Percentiles rank a stretch among this genome's conserved stretches.
Conservation (phyloP, 2,329 filamentous ascomycete species). For the Xylaria sp. region DNA sequence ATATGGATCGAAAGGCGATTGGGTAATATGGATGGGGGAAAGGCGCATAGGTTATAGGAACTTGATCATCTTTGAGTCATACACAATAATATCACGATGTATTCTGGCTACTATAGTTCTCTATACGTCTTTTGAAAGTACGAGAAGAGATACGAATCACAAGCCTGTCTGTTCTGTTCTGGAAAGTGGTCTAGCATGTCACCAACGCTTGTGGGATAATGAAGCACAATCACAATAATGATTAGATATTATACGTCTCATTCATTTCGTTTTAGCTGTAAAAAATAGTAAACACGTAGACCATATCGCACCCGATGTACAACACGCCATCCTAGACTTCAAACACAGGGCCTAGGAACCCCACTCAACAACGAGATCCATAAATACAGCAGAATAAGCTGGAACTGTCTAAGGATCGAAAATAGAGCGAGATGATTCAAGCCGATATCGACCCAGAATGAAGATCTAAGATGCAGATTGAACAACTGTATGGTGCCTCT, state of each 20-base stretch:
- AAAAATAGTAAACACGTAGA: not conserved
- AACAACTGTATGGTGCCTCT: constrained; percentile 26
- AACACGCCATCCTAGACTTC: constrained; percentile 1
- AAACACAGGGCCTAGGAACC: not conserved
- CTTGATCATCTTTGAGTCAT: not conserved
- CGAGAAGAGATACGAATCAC: not conserved
- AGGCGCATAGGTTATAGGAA: not conserved
- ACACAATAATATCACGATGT: not conserved
- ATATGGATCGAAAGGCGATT: not conserved
- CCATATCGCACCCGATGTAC: not conserved
- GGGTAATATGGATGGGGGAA: not conserved
- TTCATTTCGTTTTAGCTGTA: not conserved
- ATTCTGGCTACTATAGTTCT: not conserved
- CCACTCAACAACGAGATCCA: not conserved
- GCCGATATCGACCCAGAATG: not conserved
- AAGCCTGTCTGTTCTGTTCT: not conserved
- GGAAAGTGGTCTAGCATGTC: not conserved
- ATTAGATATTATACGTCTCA: not conserved
- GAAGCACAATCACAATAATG: not conserved
- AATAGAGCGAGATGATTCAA: constrained; percentile 9
- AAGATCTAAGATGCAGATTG: constrained; percentile 31
- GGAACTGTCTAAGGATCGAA: not conserved
- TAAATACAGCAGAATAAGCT: not conserved
- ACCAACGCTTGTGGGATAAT: no score
- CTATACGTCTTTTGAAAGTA: not conserved